Evolutionary conservation across 1,284 basidiomycete genomes (phyloP).

Genomic region (Anthracocystis walkeri): DNA sequence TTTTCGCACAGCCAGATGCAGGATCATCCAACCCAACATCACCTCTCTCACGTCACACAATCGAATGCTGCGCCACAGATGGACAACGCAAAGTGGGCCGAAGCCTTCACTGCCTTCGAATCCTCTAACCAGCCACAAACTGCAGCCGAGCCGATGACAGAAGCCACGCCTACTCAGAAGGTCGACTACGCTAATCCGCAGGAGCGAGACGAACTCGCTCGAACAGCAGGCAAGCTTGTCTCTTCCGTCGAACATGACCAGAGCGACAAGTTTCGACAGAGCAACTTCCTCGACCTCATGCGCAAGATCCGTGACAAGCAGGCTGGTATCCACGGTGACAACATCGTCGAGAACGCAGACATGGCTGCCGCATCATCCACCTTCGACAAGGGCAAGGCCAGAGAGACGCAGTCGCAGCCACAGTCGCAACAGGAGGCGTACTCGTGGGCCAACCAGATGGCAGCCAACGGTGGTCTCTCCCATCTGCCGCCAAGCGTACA

Average conservation of each 20-base stretch:
- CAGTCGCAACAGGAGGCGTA: constrained; percentile 52
- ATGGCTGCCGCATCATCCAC: constrained; percentile 1
- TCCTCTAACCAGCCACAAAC: constrained; percentile 24
- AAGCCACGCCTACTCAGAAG: constrained; percentile 19
- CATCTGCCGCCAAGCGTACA: constrained; percentile 45
- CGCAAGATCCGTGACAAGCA: constrained; percentile 83
- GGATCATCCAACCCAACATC: constrained; percentile 20
- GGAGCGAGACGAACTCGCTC: constrained; percentile 68
- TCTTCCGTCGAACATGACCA: constrained; percentile 72
- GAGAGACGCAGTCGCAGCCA: constrained; percentile 29
- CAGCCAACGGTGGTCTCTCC: constrained; percentile 27
- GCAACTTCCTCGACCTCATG: constrained; percentile 88
- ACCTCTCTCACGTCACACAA: constrained; percentile 12
- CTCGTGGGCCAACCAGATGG: constrained; percentile 48
- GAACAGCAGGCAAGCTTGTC: constrained; percentile 69
- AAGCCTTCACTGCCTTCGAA: constrained; percentile 62
- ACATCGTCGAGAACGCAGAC: constrained; percentile 74
- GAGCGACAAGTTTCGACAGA: constrained; percentile 89
- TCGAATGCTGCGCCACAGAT: constrained; percentile 24
- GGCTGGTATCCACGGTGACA: constrained; percentile 84
- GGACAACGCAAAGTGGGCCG: constrained; percentile 59
- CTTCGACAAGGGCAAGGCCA: constrained; percentile 55
- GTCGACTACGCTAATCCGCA: constrained; percentile 38
- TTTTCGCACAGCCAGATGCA: constrained; percentile 27
- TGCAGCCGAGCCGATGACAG: not conserved